Conservation (phyloP, 192 early-diverging fungal genomes). For the Chytriomyces sp. region DNA sequence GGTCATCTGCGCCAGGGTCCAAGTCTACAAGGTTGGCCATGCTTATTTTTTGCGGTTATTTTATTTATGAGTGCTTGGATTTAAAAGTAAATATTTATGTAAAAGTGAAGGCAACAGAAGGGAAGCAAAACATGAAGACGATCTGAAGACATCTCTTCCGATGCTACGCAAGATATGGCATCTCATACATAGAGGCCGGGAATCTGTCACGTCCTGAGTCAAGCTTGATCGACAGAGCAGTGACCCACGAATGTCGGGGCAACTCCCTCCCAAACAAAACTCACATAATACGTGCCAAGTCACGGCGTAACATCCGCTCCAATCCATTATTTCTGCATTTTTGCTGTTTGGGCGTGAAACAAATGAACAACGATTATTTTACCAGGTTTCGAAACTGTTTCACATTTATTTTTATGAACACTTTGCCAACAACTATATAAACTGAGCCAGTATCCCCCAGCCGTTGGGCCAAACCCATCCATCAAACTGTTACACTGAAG, state of each 20-base stretch:
- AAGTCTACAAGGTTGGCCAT: slow-evolving; percentile 48
- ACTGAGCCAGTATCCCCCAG: no score
- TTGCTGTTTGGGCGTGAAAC: no score
- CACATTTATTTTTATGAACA: no score
- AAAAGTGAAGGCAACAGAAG: not conserved
- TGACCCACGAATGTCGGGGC: no score
- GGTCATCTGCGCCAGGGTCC: slow-evolving; percentile 51
- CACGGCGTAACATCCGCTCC: no score
- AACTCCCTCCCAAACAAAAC: no score
- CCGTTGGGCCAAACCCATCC: not conserved
- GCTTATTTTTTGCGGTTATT: not conserved
- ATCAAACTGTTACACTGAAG: not conserved
- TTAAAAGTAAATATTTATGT: not conserved
- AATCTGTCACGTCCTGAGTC: not conserved
- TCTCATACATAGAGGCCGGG: not conserved
- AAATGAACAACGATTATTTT: no score
- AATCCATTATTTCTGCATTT: no score
- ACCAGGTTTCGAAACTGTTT: no score
- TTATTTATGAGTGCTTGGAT: not conserved
- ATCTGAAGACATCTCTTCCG: not conserved
- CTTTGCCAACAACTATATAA: no score
- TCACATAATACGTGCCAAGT: no score
- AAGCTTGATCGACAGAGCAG: not conserved
- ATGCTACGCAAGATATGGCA: not conserved
- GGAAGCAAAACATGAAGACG: not conserved